phyloP scores from a whole-genome alignment of 306 rosid species.

The Quercus agrifolia region DNA sequence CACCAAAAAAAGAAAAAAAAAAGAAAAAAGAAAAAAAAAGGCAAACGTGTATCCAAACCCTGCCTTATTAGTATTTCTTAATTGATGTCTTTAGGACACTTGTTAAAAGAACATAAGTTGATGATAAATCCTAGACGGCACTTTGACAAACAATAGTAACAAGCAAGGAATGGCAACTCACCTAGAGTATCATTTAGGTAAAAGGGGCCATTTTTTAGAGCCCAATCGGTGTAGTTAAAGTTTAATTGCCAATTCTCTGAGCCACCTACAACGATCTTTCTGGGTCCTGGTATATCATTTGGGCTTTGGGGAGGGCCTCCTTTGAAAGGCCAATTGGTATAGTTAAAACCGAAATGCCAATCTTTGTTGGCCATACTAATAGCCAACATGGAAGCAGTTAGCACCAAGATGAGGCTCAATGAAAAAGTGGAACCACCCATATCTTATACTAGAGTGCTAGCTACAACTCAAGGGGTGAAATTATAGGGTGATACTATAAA shows the following conservation, averaged over 20 bases:
- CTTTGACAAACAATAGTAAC: too few relatives aligned
- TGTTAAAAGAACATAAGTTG: too few relatives aligned
- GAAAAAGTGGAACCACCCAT: slow-evolving; percentile 16
- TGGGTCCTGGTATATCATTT: slow-evolving; percentile 27
- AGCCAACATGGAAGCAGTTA: slow-evolving; percentile 28
- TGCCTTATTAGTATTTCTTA: too few relatives aligned
- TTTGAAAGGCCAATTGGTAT: slow-evolving; percentile 34
- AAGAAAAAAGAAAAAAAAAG: too few relatives aligned
- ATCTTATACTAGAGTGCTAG: background rate
- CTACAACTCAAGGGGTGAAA: background rate
- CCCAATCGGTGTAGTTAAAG: slow-evolving; percentile 55
- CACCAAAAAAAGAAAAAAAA: too few relatives aligned
- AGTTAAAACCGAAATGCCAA: slow-evolving; percentile 35
- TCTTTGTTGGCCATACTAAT: slow-evolving; percentile 36
- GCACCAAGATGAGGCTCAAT: background rate
- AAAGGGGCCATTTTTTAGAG: slow-evolving; percentile 42
- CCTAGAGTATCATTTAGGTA: slow-evolving; percentile 65
- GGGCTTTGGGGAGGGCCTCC: slow-evolving; percentile 19
- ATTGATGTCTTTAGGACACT: too few relatives aligned
- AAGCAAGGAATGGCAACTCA: background rate
- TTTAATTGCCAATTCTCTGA: slow-evolving; percentile 52
- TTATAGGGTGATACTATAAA: background rate
- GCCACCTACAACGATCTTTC: slow-evolving; percentile 51
- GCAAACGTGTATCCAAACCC: too few relatives aligned
- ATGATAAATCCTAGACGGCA: background rate